Evolutionary conservation across 371 early-diverging fungal genomes (phyloP), one percentile per base, ranked within the genome.

Genomic region (Saksenaea vasiformis): DNA sequence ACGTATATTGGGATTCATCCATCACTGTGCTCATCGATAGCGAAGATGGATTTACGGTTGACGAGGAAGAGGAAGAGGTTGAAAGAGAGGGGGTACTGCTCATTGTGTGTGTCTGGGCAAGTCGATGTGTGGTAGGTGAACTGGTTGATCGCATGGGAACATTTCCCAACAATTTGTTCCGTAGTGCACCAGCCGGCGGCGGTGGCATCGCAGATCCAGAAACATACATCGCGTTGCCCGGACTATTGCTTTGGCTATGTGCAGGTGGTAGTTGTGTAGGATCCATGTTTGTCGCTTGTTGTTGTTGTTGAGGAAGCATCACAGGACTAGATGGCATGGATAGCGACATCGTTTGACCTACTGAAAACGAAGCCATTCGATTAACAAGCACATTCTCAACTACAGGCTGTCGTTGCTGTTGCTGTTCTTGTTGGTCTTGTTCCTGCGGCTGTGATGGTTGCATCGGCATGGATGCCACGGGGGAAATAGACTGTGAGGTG

Each of bases 131-230:
- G 14, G 60, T 66, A 26, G 58, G 67, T 13, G 67, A 61, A 11
- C 59, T 36, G 41, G 39, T 56, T 7, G 65, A 61, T 24, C 67
- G 41, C 22, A 44, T 63, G 26, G 64, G 64, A 1, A 61, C 51
- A 53, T 55, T 64, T 39, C 38, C 53, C 34, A 79, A 51, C 24
- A 77, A 17, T 34, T 73, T 77, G 47, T 63, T 77, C 3, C 71
- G 64, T 15, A 72, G 26, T 3, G 76, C 74, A 17, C 70, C 69
- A 37, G 70, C 43, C 34, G 78, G 71, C 5, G 78, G 82, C 8
- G 80, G 80, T 11, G 77, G 77, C 54, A 78, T 77, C 60, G 72
- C 56, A 14, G 74, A 28, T 13, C 71, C 58, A n/a, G 61, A 63
- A 9, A 77, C 74, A 63, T 77, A 77, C 56, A 77, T 55, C 22